These are phyloP conservation scores for Hsuehochloa calcarea DNA, from an alignment of 176 grass and related monocot genomes.

Conservation along the genomic window DNA sequence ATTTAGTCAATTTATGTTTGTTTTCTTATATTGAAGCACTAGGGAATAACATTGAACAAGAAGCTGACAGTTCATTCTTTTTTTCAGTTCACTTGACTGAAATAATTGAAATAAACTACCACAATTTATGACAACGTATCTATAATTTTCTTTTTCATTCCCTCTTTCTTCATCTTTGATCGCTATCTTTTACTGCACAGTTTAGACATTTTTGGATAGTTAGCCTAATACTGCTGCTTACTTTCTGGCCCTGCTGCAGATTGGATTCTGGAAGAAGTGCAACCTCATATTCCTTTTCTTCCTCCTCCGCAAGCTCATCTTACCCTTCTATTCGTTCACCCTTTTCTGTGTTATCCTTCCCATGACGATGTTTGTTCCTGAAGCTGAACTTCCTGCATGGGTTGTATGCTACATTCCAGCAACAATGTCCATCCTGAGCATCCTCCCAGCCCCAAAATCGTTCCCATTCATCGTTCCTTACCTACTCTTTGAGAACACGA, in stretches of 20 bases:
- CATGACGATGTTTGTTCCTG: slow-evolving; percentile 85
- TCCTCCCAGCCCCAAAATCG: slow-evolving; percentile 72
- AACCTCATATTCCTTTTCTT: slow-evolving; percentile 94
- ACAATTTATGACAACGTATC: not conserved
- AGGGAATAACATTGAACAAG: not conserved
- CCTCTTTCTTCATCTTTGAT: not conserved
- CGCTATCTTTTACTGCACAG: not conserved
- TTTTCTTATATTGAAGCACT: not conserved
- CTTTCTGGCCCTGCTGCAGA: slow-evolving; percentile 56
- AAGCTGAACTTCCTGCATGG: slow-evolving; percentile 79
- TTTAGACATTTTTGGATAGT: slow-evolving; percentile 10
- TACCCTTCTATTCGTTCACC: slow-evolving; percentile 88
- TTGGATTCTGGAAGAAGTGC: slow-evolving; percentile 83
- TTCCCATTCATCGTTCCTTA: slow-evolving; percentile 86
- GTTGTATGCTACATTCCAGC: slow-evolving; percentile 87
- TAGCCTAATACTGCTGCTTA: slow-evolving; percentile 25
- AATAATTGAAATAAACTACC: not conserved
- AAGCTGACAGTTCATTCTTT: not conserved
- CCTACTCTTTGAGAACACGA: slow-evolving; percentile 88
- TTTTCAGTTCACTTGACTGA: not conserved
- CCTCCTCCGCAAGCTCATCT: slow-evolving; percentile 78
- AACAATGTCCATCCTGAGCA: slow-evolving; percentile 75
- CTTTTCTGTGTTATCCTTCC: slow-evolving; percentile 86
- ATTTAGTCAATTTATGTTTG: not conserved
- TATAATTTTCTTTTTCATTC: not conserved